Evolutionary conservation across 2,329 filamentous ascomycete species (phyloP).

Genomic region (Pseudogymnoascus sp.): DNA sequence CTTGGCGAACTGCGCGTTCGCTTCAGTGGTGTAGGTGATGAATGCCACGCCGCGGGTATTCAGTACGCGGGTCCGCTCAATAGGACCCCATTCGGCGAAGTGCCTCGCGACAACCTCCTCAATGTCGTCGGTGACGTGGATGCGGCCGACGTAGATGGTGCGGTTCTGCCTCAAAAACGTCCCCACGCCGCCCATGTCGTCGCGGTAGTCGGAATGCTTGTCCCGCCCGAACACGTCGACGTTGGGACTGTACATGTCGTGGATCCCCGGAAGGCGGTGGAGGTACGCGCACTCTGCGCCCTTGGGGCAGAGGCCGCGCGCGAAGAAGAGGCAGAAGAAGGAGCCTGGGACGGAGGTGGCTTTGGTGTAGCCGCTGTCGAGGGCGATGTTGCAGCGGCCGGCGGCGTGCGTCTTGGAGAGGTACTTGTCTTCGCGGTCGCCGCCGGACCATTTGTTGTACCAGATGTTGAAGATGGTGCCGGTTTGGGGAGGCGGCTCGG

Average conservation of each 20-base stretch:
- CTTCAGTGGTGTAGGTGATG: constrained; percentile 86
- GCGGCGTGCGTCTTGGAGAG: constrained; percentile 74
- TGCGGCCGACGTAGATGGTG: constrained; percentile 86
- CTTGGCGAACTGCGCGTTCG: constrained; percentile 83
- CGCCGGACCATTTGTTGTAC: constrained; percentile 98
- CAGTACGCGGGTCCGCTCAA: constrained; percentile 78
- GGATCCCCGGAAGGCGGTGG: constrained; percentile 76
- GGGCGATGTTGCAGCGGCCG: constrained; percentile 77
- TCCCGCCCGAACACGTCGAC: constrained; percentile 92
- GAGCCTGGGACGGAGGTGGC: constrained; percentile 69
- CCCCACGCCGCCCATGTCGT: constrained; percentile 96
- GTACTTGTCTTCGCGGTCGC: constrained; percentile 88
- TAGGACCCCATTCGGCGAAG: constrained; percentile 92
- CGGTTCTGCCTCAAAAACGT: constrained; percentile 90
- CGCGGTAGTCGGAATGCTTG: constrained; percentile 85
- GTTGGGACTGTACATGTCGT: constrained; percentile 88
- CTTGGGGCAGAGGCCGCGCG: constrained; percentile 71
- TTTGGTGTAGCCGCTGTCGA: constrained; percentile 69
- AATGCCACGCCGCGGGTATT: constrained; percentile 88
- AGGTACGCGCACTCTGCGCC: constrained; percentile 92
- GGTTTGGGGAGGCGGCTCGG: constrained; percentile 81
- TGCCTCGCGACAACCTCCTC: constrained; percentile 92
- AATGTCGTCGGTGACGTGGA: constrained; percentile 94
- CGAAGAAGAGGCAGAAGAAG: constrained; percentile 91
- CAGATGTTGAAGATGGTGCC: constrained; percentile 97